phyloP scores from a whole-genome alignment of 306 rosid species.

The Castanospermum australe region DNA sequence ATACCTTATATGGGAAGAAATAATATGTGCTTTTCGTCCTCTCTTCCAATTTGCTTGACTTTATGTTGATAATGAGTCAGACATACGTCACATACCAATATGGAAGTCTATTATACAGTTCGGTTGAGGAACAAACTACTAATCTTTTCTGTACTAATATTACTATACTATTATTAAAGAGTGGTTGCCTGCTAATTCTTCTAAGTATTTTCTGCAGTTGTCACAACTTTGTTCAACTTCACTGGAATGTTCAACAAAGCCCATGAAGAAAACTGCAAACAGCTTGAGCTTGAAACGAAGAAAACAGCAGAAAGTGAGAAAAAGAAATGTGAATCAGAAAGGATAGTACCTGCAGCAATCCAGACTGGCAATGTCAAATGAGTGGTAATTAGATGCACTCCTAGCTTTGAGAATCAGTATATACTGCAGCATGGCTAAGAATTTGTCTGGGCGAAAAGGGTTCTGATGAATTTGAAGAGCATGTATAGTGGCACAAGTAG shows the following conservation, averaged over 20 bases:
- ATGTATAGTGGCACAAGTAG: conserved; percentile 19
- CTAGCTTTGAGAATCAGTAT: conserved; percentile 14
- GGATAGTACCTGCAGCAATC: conserved; percentile 41
- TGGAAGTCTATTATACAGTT: not conserved
- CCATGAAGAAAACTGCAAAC: conserved; percentile 76
- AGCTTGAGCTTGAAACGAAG: conserved; percentile 72
- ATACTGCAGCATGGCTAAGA: conserved; percentile 31
- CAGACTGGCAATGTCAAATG: conserved; percentile 54
- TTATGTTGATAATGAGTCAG: not conserved
- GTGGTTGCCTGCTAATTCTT: conserved; percentile 7
- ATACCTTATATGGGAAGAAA: conserved; percentile 19
- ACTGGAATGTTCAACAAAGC: conserved; percentile 75
- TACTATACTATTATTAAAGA: not conserved
- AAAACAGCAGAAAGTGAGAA: conserved; percentile 62
- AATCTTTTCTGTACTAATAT: not conserved
- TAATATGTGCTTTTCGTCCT: not conserved
- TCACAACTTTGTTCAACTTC: conserved; percentile 75
- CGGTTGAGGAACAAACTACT: not conserved
- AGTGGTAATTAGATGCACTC: conserved; percentile 15
- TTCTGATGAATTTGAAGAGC: conserved; percentile 26
- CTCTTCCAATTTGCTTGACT: not conserved
- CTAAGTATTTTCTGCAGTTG: conserved; percentile 51
- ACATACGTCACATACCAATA: not conserved
- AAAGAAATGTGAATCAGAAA: conserved; percentile 50
- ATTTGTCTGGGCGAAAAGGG: conserved; percentile 14